Base-by-base conservation (phyloP, 768 basidiomycete species). In the Lactarius psammicola region DNA sequence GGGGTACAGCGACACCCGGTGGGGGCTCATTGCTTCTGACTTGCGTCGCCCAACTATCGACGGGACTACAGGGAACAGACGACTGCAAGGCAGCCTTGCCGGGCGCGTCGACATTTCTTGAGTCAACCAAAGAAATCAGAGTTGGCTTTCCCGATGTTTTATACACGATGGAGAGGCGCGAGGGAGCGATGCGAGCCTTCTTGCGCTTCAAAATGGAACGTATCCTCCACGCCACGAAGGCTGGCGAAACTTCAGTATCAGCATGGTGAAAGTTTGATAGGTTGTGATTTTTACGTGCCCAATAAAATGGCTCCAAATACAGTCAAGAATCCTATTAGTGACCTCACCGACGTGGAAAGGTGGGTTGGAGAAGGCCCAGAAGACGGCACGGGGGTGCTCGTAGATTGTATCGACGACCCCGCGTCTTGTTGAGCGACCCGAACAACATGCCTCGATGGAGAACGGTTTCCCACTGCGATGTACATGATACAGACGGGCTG, bases 221-320 rank as follows among this genome's bases (percentile, higher is more conserved):
- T 26, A 74, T 34, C 54, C 66, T 68, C 60, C 68, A 70, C 1
- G 70, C 59, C 40, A 65, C 46, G 66, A 71, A 31, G 30, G 58
- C 68, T 73, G 26, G 13, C 17, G 34, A 28, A 8, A 57, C 10
- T 23, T 67, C 60, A 55, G 61, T 28, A 33, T 53, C 3, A 51
- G 28, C 5, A 31, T n/a, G n/a, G n/a, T n/a, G n/a, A n/a, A n/a
- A n/a, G n/a, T n/a, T n/a, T n/a, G n/a, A n/a, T n/a, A 28, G 10
- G 46, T 18, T 10, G 42, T n/a, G 26, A 54, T 5, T 18, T n/a
- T 18, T 18, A 56, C 74, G 23, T 30, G 75, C 75, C 71, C 31
- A 72, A 6, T 26, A 72, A 17, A 31, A 72, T 69, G 63, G 56
- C 57, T 68, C 79, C 76, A 4, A 80, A 26, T n/a, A 70, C 56